Conservation (phyloP, 2,329 filamentous ascomycete species). For the Nemania serpens region DNA sequence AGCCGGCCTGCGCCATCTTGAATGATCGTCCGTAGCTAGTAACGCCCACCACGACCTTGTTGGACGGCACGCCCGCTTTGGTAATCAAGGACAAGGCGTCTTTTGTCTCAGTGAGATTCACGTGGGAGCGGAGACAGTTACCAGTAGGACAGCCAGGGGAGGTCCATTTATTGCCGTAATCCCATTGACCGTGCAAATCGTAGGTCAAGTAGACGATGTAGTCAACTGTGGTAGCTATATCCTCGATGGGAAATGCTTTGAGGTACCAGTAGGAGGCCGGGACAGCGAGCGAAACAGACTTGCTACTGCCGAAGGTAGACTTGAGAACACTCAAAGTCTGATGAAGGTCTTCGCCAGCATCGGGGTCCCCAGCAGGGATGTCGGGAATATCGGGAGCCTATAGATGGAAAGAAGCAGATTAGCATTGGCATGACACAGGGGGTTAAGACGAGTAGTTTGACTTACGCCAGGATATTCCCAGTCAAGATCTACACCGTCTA, state of each 20-base stretch:
- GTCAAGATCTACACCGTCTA: constrained; percentile 44
- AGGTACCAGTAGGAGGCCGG: constrained; percentile 39
- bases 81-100: constrained; percentile 34
- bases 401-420: background rate
- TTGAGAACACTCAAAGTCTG: background rate
- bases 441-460: background rate
- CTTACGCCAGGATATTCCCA: constrained; percentile 44
- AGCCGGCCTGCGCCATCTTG: constrained; percentile 40
- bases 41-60: constrained; percentile 32
- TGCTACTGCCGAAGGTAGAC: background rate
- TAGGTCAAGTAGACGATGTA: constrained; percentile 35
- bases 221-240: constrained; percentile 27
- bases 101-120: constrained; percentile 41
- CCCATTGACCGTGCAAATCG: constrained; percentile 33
- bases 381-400: constrained; percentile 29
- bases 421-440: background rate
- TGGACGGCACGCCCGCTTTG: constrained; percentile 28
- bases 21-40: constrained; percentile 16
- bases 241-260: constrained; percentile 27
- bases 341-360: constrained; percentile 25
- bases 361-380: constrained; percentile 23
- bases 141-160: constrained; percentile 11
- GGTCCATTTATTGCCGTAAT: constrained; percentile 24
- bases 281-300: constrained; percentile 29
- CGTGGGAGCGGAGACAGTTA: constrained; percentile 38